Base-by-base conservation (phyloP, 108 stramenopile genomes). In the Skeletonema tropicum region DNA sequence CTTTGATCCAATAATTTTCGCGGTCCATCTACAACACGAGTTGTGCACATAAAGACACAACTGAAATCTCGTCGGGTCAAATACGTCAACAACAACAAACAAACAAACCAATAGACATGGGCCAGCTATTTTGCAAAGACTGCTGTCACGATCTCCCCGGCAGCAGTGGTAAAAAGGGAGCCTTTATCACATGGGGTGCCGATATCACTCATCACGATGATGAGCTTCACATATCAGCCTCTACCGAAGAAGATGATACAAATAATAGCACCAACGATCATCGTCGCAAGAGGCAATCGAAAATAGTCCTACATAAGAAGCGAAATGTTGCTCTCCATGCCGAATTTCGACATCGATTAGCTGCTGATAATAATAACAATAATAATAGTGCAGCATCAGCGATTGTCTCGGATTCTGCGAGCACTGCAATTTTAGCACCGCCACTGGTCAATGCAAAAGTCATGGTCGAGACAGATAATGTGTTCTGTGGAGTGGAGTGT, bases 301-400 rank as follows among this genome's bases (percentile, higher is more conserved):
- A 63, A 9, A 23, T 6, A 79, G 72, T 21, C 63, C 62, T 38
- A 64, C 52, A 73, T 60, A 79, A 79, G 26, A 79, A 79, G 26
- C 71, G 78, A 14, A 73, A 68, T 66, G 78, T 79, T 6, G 71
- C 71, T 5, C 35, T 79, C 6, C 71, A 73, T 31, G 78, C 78
- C 17, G 78, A 79, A 64, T 79, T 71, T 26, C 66, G 78, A 9
- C 71, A 77, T 29, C 15, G 76, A 48, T 45, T 64, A n/a, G n/a
- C n/a, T n/a, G n/a, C n/a, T n/a, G n/a, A n/a, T n/a, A n/a, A n/a
- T n/a, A n/a, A n/a, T n/a, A n/a, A n/a, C n/a, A n/a, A n/a, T n/a
- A n/a, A n/a, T n/a, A n/a, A n/a, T n/a, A n/a, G n/a, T n/a, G n/a
- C n/a, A n/a, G n/a, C n/a, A n/a, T n/a, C n/a, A n/a, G n/a, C n/a